Base-by-base conservation (phyloP, 2,329 filamentous ascomycete species). In the Mariannaea sp. region DNA sequence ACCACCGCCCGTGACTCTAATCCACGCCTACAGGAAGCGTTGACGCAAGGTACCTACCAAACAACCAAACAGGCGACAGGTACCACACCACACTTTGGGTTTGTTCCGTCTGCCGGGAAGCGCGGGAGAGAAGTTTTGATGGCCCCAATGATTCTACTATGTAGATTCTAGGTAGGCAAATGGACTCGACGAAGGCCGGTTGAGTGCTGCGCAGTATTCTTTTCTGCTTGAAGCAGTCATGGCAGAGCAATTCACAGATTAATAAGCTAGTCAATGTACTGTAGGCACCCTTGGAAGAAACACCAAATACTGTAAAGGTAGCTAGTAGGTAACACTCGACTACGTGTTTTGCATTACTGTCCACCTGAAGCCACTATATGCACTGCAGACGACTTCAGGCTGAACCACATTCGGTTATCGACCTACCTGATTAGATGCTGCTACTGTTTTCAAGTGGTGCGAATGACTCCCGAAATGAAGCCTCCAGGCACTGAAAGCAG, bases 1-100 rank as follows among this genome's bases (percentile, higher is more conserved):
- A 41, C n/a, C 54, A 22, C 49, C 49, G 53, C 60, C 56, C 61
- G 60, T 65, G 60, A 53, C 53, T 62, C 60, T 48, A 64, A 57
- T 55, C 46, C 54, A 62, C 42, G 42, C 36, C 33, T 47, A 46
- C 42, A 44, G 30, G 22, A 22, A 36, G 43, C 33, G 42, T 33
- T 41, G 44, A 40, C 13, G 29, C 35, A 46, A 40, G 41, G 49
- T 33, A 46, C 42, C 41, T 46, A 45, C 26, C 17, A n/a, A n/a
- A 33, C 27, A 5, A 32, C 29, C 17, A 39, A 22, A 39, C n/a
- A 39, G 19, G 17, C 4, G 12, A 24, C 10, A 41, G 27, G 44
- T 36, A 49, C 24, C 30, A 41, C 47, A 52, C 49, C 33, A 44
- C 41, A 13, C 22, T 30, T 45, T 46, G 49, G 27, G 20, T n/a